These are phyloP conservation scores for Pseudogymnoascus sp. DNA, from an alignment of 2,329 filamentous ascomycete species.

Conservation along the genomic window DNA sequence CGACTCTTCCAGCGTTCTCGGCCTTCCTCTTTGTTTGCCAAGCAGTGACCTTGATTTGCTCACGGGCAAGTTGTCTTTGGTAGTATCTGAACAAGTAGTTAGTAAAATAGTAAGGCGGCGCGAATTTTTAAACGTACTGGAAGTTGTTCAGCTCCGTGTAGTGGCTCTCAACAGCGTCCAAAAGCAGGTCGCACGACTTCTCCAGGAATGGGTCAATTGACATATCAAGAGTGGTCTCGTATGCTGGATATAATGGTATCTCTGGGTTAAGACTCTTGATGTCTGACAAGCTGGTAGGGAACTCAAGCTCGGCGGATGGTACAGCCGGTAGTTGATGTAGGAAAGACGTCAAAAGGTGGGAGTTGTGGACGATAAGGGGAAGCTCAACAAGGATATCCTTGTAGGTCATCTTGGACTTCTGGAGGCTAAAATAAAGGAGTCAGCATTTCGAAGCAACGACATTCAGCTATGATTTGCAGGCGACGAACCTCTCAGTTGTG, in stretches of 20 bases:
- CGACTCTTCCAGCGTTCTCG: constrained; percentile 77
- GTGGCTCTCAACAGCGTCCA: constrained; percentile 95
- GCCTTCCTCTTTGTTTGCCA: constrained; percentile 97
- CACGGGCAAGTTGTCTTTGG: constrained; percentile 83
- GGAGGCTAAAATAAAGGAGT: constrained; percentile 52
- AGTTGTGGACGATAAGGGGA: constrained; percentile 88
- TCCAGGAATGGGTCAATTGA: constrained; percentile 96
- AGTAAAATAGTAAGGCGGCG: neutral
- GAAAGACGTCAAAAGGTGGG: constrained; percentile 89
- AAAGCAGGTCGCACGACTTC: constrained; percentile 92
- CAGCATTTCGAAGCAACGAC: neutral
- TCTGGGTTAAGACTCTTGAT: constrained; percentile 58
- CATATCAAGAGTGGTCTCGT: constrained; percentile 74
- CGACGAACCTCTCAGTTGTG: constrained; percentile 78
- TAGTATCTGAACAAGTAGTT: constrained; percentile 49
- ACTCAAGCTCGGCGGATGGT: constrained; percentile 59
- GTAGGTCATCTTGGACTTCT: constrained; percentile 89
- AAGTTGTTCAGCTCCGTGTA: constrained; percentile 99
- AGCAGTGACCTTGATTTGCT: constrained; percentile 91
- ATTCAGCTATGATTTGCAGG: constrained; percentile 13
- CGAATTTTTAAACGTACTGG: constrained; percentile 45
- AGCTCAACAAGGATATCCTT: constrained; percentile 90
- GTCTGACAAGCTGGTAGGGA: constrained; percentile 72
- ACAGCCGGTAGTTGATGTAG: constrained; percentile 80
- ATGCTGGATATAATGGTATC: constrained; percentile 73